Percentiles rank a stretch among this genome's conserved stretches.
phyloP scores from a whole-genome alignment of 78 protist species.

The Planoprotostelium fungivorum region DNA sequence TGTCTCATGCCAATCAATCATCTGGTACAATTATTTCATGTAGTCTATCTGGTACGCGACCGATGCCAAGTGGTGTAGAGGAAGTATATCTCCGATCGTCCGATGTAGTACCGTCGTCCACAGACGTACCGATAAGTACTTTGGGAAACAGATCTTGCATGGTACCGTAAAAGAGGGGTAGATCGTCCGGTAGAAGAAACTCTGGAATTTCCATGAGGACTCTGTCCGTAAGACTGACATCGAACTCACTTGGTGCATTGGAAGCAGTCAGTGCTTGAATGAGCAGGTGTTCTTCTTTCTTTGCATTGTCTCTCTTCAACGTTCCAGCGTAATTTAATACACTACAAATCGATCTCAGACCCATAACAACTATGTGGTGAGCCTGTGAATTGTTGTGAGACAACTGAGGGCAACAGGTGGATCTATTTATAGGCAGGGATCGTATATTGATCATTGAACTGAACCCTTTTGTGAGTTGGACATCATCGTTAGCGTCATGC shows the following conservation, averaged over 20 bases:
- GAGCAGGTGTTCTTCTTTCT: background rate
- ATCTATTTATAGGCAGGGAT: background rate
- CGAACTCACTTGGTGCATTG: background rate
- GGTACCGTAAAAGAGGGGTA: slow-evolving; percentile 56
- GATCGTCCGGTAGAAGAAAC: slow-evolving; percentile 14
- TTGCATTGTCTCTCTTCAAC: slow-evolving; percentile 74
- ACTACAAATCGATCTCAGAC: slow-evolving; percentile 83
- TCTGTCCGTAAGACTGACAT: no score
- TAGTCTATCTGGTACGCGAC: slow-evolving; percentile 72
- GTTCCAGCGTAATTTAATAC: slow-evolving; percentile 92
- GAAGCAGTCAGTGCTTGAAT: background rate
- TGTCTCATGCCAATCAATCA: slow-evolving; percentile 89
- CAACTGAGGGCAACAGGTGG: background rate
- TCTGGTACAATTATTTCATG: slow-evolving; percentile 86
- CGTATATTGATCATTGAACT: background rate
- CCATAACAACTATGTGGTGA: background rate
- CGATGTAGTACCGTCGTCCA: slow-evolving; percentile 10
- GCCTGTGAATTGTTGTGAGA: no score
- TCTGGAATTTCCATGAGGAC: no score
- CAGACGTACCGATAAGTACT: slow-evolving; percentile 4
- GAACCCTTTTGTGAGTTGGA: background rate
- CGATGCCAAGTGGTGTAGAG: background rate
- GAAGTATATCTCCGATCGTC: slow-evolving; percentile 26
- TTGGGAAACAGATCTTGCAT: slow-evolving; percentile 84
- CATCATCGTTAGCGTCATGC: no score